Conservation (phyloP, 371 early-diverging fungal genomes). For the Lichtheimia corymbifera region DNA sequence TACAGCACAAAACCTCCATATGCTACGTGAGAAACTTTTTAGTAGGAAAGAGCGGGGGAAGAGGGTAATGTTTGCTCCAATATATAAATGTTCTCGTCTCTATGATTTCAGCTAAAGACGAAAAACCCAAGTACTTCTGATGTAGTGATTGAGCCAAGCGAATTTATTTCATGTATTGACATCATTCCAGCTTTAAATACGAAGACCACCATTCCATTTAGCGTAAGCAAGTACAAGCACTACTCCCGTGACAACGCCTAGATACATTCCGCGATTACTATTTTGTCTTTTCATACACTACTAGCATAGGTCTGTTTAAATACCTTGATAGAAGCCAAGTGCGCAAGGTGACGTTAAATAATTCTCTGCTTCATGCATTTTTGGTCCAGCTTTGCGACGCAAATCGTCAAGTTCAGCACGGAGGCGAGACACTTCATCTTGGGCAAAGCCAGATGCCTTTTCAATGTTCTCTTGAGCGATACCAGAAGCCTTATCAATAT, state of each 20-base stretch:
- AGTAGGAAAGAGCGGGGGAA: too few species aligned
- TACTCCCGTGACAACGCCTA: conserved; percentile 20
- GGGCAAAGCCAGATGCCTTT: conserved; percentile 26
- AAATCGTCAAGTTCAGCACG: conserved; percentile 41
- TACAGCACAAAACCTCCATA: too few species aligned
- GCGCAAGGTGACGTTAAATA: conserved; percentile 37
- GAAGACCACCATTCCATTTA: conserved; percentile 22
- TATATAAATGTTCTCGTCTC: too few species aligned
- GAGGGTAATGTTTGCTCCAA: too few species aligned
- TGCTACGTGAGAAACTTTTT: too few species aligned
- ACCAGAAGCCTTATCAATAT: conserved; percentile 14
- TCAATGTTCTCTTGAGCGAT: conserved; percentile 14
- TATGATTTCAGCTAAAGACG: too few species aligned
- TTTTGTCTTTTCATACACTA: not conserved
- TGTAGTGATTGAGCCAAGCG: too few species aligned
- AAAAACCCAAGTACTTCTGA: too few species aligned
- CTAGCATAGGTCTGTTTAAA: not conserved
- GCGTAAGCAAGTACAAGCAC: conserved; percentile 20
- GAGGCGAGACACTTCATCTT: conserved; percentile 37
- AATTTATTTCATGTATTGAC: too few species aligned
- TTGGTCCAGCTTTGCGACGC: conserved; percentile 33
- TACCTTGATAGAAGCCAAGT: conserved; percentile 41
- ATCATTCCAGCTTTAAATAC: conserved; percentile 5
- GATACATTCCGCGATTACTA: not conserved
- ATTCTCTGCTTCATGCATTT: conserved; percentile 39